phyloP scores from a whole-genome alignment of 768 basidiomycete genomes.

The Suillus alpinus region DNA sequence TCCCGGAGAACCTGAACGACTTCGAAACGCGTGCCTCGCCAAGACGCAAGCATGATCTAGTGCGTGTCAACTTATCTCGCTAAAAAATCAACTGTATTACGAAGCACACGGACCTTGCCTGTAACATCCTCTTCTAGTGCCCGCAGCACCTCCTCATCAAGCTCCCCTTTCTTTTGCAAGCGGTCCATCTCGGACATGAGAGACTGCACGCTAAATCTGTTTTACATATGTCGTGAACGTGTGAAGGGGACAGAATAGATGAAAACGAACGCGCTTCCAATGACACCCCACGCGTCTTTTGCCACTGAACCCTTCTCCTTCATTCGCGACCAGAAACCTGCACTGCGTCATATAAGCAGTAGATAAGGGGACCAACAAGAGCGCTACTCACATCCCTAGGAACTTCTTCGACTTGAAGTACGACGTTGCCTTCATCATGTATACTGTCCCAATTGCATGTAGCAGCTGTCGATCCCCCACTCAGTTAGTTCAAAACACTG shows the following conservation, averaged over 20 bases:
- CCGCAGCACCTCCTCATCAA: constrained; percentile 79
- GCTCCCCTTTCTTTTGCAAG: constrained; percentile 84
- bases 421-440: constrained; percentile 89
- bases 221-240: constrained; percentile 28
- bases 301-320: constrained; percentile 93
- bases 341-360: constrained; percentile 38
- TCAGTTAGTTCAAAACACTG: not conserved
- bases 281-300: constrained; percentile 96
- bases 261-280: constrained; percentile 83
- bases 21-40: constrained; percentile 96
- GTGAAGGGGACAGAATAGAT: constrained; percentile 5
- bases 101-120: constrained; percentile 60
- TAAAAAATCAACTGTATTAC: not conserved
- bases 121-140: constrained; percentile 91
- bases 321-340: constrained; percentile 88
- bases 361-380: constrained; percentile 6
- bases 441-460: constrained; percentile 88
- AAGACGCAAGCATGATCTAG: constrained; percentile 92
- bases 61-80: constrained; percentile 1
- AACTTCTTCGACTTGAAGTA: constrained; percentile 91
- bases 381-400: constrained; percentile 71
- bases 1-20: constrained; percentile 87
- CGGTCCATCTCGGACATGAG: constrained; percentile 79
- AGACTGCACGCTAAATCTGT: constrained; percentile 25
- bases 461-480: constrained; percentile 50